Percentiles rank a stretch among this genome's conserved stretches.
Evolutionary conservation across 2,329 filamentous ascomycete species (phyloP).

Genomic region (Sclerotinia nivalis): DNA sequence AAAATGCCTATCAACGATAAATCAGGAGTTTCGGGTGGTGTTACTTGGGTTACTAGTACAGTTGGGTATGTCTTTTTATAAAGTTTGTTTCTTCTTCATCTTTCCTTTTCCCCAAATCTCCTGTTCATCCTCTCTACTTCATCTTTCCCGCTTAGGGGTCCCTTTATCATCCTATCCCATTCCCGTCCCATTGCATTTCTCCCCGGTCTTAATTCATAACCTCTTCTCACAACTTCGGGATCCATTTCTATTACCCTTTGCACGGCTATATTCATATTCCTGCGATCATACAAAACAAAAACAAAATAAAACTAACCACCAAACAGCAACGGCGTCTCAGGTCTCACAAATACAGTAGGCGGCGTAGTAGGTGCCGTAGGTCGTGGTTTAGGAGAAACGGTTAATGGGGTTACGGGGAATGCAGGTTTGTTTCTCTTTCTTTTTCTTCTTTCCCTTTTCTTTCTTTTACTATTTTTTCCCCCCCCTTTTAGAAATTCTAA

Average conservation of each 20-base stretch:
- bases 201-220: too few relatives aligned
- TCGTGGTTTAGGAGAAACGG: conserved; percentile 34
- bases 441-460: neutral
- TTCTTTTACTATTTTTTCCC: neutral
- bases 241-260: neutral
- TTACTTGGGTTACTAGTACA: conserved; percentile 31
- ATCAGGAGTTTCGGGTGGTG: conserved; percentile 27
- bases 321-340: conserved; percentile 30
- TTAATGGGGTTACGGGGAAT: conserved; percentile 32
- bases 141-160: neutral
- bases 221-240: too few relatives aligned
- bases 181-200: too few relatives aligned
- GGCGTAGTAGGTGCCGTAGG: conserved; percentile 34
- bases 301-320: neutral
- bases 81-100: too few relatives aligned
- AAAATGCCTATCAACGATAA: conserved; percentile 24
- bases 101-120: neutral
- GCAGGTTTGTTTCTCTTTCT: neutral
- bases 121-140: neutral
- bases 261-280: too few relatives aligned
- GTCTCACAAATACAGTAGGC: conserved; percentile 33
- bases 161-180: neutral
- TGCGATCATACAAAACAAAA: too few relatives aligned
- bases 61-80: conserved; percentile 23
- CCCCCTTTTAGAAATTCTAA: neutral